Evolutionary conservation across 2,329 filamentous ascomycete species (phyloP).

Genomic region (Neofusicoccum laricinum): DNA sequence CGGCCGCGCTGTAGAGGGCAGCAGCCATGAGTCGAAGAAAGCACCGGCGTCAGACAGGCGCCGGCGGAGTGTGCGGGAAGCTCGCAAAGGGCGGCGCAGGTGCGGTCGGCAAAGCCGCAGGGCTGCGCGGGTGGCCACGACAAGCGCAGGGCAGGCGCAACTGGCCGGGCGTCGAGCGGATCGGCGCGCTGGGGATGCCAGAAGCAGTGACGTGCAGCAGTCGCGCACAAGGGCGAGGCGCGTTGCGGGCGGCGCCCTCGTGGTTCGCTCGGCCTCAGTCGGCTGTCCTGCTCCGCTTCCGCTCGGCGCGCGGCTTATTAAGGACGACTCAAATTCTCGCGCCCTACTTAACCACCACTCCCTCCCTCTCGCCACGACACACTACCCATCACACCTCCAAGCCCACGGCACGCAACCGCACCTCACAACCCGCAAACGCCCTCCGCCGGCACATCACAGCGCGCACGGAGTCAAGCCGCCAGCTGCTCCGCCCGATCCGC

Average conservation of each 20-base stretch:
- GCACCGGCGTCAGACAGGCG: neutral
- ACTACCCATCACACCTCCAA: neutral
- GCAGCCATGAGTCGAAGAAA: neutral
- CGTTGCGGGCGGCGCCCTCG: neutral
- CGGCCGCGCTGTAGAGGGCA: neutral
- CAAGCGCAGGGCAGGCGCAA: neutral
- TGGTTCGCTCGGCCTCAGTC: neutral
- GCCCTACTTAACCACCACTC: slow-evolving; percentile 9
- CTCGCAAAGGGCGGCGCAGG: no score
- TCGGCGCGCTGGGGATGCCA: neutral
- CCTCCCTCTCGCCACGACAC: slow-evolving; percentile 10
- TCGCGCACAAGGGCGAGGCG: neutral
- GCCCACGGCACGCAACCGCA: slow-evolving; percentile 7
- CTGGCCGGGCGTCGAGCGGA: neutral
- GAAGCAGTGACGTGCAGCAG: slow-evolving; percentile 5
- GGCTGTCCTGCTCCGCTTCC: neutral
- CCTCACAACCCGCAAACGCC: neutral
- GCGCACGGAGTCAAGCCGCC: slow-evolving; percentile 15
- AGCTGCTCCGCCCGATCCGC: slow-evolving; percentile 15
- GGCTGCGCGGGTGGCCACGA: neutral
- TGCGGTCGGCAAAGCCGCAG: no score
- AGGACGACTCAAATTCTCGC: slow-evolving; percentile 7
- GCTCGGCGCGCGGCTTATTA: slow-evolving; percentile 3
- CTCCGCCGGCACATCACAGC: slow-evolving; percentile 6
- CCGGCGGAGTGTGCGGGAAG: neutral